Conservation (phyloP, 768 basidiomycete genomes). For the Trametes elegans region DNA sequence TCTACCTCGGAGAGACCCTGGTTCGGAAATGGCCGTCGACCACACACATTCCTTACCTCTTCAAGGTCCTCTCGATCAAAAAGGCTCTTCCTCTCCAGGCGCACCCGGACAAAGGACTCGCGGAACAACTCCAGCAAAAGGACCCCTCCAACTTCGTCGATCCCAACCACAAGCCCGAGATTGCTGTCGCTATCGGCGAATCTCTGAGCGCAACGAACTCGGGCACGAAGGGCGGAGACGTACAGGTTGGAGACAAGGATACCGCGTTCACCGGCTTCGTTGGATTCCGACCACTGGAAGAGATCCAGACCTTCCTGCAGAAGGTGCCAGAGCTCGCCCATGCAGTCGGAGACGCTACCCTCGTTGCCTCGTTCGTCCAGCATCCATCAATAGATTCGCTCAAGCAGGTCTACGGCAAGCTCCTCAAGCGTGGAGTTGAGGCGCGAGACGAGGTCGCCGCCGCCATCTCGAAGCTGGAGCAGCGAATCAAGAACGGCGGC, state of each 20-base stretch:
- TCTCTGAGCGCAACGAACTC: slow-evolving; percentile 14
- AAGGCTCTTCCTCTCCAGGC: slow-evolving; percentile 58
- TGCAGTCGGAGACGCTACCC: slow-evolving; percentile 36
- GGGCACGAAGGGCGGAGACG: neutral
- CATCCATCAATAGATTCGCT: slow-evolving; percentile 33
- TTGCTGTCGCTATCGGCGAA: slow-evolving; percentile 52
- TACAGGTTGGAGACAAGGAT: slow-evolving; percentile 10
- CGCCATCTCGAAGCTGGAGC: slow-evolving; percentile 34
- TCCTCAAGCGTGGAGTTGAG: slow-evolving; percentile 38
- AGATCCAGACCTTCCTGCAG: slow-evolving; percentile 41
- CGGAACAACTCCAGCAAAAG: slow-evolving; percentile 40
- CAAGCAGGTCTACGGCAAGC: slow-evolving; percentile 39
- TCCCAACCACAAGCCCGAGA: slow-evolving; percentile 59
- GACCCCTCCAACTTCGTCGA: slow-evolving; percentile 44
- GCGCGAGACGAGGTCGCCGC: slow-evolving; percentile 31
- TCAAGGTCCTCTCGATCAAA: slow-evolving; percentile 54
- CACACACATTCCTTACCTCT: slow-evolving; percentile 49
- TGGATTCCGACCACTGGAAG: slow-evolving; percentile 50
- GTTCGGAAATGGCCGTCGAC: slow-evolving; percentile 26
- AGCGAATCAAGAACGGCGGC: slow-evolving; percentile 18
- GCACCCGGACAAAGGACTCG: slow-evolving; percentile 52
- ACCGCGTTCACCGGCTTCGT: slow-evolving; percentile 43
- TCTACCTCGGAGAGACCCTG: slow-evolving; percentile 38
- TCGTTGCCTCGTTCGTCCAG: slow-evolving; percentile 32
- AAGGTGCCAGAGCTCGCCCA: slow-evolving; percentile 43